These are phyloP conservation scores for Alternaria atra DNA, from an alignment of 2,329 filamentous ascomycete species.

Conservation along the genomic window DNA sequence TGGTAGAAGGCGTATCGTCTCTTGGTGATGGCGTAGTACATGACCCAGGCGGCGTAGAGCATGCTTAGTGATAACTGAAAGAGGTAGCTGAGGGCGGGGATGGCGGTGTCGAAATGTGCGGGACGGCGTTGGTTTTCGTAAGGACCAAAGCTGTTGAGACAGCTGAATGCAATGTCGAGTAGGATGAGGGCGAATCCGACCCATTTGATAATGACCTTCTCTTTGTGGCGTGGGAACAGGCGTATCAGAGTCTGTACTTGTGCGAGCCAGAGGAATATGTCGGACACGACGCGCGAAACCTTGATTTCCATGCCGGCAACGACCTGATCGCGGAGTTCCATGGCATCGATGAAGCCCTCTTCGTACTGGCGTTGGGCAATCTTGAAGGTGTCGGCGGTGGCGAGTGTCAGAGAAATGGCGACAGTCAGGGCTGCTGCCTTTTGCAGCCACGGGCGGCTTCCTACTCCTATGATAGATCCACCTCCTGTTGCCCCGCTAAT, in stretches of 20 bases:
- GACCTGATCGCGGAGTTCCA: constrained; percentile 77
- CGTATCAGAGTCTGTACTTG: constrained; percentile 97
- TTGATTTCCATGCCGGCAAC: constrained; percentile 87
- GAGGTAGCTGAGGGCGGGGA: constrained; percentile 89
- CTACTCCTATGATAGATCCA: constrained; percentile 79
- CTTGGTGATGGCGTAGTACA: constrained; percentile 93
- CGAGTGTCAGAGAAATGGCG: constrained; percentile 88
- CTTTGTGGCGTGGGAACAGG: constrained; percentile 92
- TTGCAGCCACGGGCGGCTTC: constrained; percentile 92
- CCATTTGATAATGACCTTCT: constrained; percentile 99
- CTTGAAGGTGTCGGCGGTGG: constrained; percentile 87
- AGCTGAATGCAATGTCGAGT: constrained; percentile 89
- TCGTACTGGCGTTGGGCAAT: constrained; percentile 85
- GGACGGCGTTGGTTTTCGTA: constrained; percentile 68
- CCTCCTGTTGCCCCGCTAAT: constrained; percentile 75
- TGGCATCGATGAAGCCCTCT: constrained; percentile 80
- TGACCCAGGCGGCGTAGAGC: constrained; percentile 90
- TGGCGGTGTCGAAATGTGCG: constrained; percentile 83
- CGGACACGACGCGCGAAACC: constrained; percentile 89
- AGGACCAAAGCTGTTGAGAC: constrained; percentile 82
- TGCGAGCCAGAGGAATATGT: constrained; percentile 95
- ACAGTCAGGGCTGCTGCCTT: constrained; percentile 70
- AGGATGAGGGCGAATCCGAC: constrained; percentile 93
- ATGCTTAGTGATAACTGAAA: constrained; percentile 88
- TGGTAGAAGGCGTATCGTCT: constrained; percentile 91